Conservation (phyloP, 2,329 filamentous ascomycete species). For the Simplicillium aogashimaense region DNA sequence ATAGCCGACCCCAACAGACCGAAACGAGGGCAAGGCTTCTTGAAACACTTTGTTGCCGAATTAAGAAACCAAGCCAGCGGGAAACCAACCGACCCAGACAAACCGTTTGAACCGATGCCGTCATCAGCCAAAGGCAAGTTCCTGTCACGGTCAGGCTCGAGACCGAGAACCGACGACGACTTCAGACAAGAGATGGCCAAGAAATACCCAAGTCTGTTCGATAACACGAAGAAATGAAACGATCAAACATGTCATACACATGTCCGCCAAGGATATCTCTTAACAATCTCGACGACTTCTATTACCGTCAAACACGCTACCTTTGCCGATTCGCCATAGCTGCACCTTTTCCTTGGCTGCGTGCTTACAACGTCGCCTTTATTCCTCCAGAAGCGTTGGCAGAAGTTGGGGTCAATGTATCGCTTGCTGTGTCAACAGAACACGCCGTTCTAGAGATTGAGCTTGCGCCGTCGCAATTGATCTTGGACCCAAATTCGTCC, state of each 20-base stretch:
- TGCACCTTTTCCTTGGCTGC: constrained; percentile 6
- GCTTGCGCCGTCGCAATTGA: constrained; percentile 31
- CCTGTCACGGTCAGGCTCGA: background rate
- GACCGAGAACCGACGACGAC: background rate
- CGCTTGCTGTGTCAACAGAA: constrained; percentile 11
- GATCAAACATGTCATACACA: background rate
- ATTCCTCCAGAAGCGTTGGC: constrained; percentile 9
- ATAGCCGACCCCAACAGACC: constrained; percentile 21
- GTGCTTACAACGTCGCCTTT: constrained; percentile 10
- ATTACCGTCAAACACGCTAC: background rate
- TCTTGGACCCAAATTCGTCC: constrained; percentile 14
- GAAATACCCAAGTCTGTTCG: background rate
- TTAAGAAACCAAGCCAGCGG: constrained; percentile 39
- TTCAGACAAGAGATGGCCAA: background rate
- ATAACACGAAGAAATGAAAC: background rate
- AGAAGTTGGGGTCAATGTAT: constrained; percentile 11
- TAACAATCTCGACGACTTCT: constrained; percentile 3
- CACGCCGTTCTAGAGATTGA: constrained; percentile 7
- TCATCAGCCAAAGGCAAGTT: constrained; percentile 12
- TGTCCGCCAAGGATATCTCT: constrained; percentile 1
- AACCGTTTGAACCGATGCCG: constrained; percentile 8
- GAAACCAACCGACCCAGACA: constrained; percentile 26
- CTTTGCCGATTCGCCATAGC: constrained; percentile 10
- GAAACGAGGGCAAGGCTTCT: constrained; percentile 22
- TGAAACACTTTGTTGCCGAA: constrained; percentile 40